Base-by-base conservation (phyloP, 1,139 yeast genomes). In the Candida buenavistaensis region DNA sequence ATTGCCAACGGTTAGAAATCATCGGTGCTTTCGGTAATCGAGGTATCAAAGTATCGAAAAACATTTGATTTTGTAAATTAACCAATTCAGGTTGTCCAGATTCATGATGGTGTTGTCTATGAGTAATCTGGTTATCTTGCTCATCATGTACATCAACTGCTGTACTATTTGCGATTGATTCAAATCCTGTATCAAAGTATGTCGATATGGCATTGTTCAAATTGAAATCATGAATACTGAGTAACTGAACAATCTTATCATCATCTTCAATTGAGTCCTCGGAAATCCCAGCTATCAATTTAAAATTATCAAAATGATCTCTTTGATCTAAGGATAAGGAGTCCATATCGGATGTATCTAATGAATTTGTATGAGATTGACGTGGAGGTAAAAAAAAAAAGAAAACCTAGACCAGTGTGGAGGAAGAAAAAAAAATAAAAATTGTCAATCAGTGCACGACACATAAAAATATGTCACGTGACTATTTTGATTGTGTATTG, bases 151-250 rank as follows among this genome's bases (percentile, higher is more conserved):
- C 30, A 20, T 55, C 54, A 3, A 40, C 38, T 3, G 52, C 55
- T 8, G 52, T 29, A 14, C 35, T 33, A 9, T 23, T 13, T n/a
- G 28, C 34, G 25, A 59, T 50, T 21, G 58, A 43, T 2, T 61
- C 63, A 40, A 69, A 68, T 24, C 79, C 77, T 11, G 66, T 58
- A 43, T 78, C 83, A 44, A 77, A 75, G 48, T 62, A 78, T 34
- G 69, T 58, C 8, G 73, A 66, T 17, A 75, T 59, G 10, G 82
- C 74, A 36, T 62, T 62, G 44, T 77, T 78, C 39, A 78, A 54
- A 46, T 76, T 62, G 68, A 70, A 71, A 38, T 69, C 64, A 44
- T 74, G 63, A 23, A 65, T 57, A 1, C 62, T 52, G 30, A 78
- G 54, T 16, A 78, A 52, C 21, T 59, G 52, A 2, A 59, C 39